These are phyloP conservation scores for Agaricus sinodeliciosus DNA, from an alignment of 768 basidiomycete species.

Conservation along the genomic window DNA sequence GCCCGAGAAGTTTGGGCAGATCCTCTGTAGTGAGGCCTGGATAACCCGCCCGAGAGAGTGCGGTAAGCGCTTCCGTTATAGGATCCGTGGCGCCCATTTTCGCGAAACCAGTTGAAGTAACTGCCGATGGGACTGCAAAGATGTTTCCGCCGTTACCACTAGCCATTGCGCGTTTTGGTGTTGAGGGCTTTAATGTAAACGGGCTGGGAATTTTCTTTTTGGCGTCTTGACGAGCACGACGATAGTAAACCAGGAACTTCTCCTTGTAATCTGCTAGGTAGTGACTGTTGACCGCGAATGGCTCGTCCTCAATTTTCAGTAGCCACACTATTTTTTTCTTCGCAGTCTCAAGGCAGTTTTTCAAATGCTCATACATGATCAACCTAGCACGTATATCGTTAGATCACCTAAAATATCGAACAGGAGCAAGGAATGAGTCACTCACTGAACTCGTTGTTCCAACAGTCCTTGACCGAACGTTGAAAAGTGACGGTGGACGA, in stretches of 20 bases:
- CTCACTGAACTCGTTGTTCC: slow-evolving; percentile 37
- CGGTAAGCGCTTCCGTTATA: slow-evolving; percentile 25
- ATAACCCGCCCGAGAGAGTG: slow-evolving; percentile 36
- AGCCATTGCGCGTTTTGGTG: too few species aligned
- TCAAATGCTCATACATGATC: slow-evolving; percentile 42
- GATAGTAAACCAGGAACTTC: slow-evolving; percentile 42
- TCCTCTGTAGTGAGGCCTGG: slow-evolving; percentile 31
- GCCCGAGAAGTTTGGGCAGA: slow-evolving; percentile 41
- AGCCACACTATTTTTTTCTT: slow-evolving; percentile 41
- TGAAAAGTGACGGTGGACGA: slow-evolving; percentile 45
- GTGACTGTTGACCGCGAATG: slow-evolving; percentile 46
- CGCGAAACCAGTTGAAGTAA: too few species aligned
- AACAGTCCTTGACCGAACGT: slow-evolving; percentile 47
- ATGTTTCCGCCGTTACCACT: too few species aligned
- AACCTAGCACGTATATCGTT: slow-evolving; percentile 8
- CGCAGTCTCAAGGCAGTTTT: slow-evolving; percentile 31
- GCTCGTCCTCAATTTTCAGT: slow-evolving; percentile 39
- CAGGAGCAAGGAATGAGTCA: not conserved
- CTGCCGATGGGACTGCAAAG: not conserved
- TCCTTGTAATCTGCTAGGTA: slow-evolving; percentile 39
- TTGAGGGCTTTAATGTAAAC: not conserved
- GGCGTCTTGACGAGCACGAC: slow-evolving; percentile 28
- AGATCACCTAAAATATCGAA: not conserved
- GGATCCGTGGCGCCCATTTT: not conserved
- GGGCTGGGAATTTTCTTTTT: not conserved